phyloP scores from a whole-genome alignment of 176 grass and related monocot species.

The Aegilops umbellulata region DNA sequence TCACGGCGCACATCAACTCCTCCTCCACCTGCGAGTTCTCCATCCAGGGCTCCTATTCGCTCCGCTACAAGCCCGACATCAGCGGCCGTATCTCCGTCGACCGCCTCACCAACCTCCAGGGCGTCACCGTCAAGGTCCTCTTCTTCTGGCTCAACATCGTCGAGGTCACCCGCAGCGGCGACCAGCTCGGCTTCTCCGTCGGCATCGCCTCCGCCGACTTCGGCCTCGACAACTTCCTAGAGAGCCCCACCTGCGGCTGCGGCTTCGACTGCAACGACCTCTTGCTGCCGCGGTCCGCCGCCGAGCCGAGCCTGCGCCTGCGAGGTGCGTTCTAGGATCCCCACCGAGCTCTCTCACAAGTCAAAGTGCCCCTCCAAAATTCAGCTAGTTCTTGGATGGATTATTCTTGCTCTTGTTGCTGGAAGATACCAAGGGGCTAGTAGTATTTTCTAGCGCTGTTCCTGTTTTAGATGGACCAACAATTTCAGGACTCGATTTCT shows the following conservation, averaged over 20 bases:
- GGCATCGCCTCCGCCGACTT: slow-evolving; percentile 90
- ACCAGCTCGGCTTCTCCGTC: slow-evolving; percentile 80
- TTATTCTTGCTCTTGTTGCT: slow-evolving; percentile 7
- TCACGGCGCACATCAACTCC: slow-evolving; percentile 62
- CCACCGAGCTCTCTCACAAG: not conserved
- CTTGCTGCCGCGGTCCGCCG: not conserved
- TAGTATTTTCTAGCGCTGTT: slow-evolving; percentile 1
- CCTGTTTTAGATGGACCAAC: slow-evolving; percentile 37
- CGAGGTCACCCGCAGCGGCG: slow-evolving; percentile 61
- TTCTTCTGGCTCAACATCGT: slow-evolving; percentile 93
- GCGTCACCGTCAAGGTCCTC: slow-evolving; percentile 87
- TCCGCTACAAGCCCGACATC: slow-evolving; percentile 72
- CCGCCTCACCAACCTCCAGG: slow-evolving; percentile 53
- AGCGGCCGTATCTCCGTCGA: slow-evolving; percentile 55
- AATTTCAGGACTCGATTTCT: slow-evolving; percentile 22
- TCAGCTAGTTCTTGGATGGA: not conserved
- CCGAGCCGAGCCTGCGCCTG: slow-evolving; percentile 17
- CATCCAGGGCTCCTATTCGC: slow-evolving; percentile 83
- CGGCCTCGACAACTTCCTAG: slow-evolving; percentile 70
- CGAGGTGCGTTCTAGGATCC: slow-evolving; percentile 54
- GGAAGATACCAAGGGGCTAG: not conserved
- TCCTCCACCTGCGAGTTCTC: slow-evolving; percentile 67
- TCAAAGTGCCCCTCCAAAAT: not conserved
- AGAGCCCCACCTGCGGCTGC: slow-evolving; percentile 80
- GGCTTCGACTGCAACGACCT: slow-evolving; percentile 70